Evolutionary conservation across 2,329 filamentous ascomycete genomes (phyloP).

Genomic region (Microdochium bolleyi): DNA sequence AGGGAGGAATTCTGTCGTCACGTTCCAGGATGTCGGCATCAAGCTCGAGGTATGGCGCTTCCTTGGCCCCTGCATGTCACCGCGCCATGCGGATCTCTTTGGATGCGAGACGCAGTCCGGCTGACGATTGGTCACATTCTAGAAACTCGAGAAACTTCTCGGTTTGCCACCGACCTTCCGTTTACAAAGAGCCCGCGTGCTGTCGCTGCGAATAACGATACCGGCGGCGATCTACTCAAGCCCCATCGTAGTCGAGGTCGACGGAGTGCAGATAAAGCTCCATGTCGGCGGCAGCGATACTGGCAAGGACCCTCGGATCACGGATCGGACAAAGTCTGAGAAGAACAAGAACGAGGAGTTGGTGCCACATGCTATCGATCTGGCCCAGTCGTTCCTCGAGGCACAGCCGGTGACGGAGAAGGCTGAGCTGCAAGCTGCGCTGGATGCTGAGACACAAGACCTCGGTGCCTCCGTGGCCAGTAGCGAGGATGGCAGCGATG

Average conservation of each 20-base stretch:
- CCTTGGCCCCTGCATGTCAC: not conserved
- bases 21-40: slow-evolving; percentile 80
- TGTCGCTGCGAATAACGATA: slow-evolving; percentile 71
- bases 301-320: slow-evolving; percentile 8
- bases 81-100: no score
- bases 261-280: slow-evolving; percentile 69
- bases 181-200: slow-evolving; percentile 66
- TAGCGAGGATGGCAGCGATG: slow-evolving; percentile 56
- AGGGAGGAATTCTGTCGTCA: slow-evolving; percentile 74
- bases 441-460: slow-evolving; percentile 55
- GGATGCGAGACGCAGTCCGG: slow-evolving; percentile 1
- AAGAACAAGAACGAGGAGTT: slow-evolving; percentile 21
- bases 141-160: slow-evolving; percentile 74
- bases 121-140: slow-evolving; percentile 1
- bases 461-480: slow-evolving; percentile 51
- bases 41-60: slow-evolving; percentile 57
- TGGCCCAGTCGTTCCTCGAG: slow-evolving; percentile 73
- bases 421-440: slow-evolving; percentile 58
- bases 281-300: slow-evolving; percentile 38
- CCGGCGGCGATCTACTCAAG: slow-evolving; percentile 84
- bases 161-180: slow-evolving; percentile 66
- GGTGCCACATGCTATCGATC: slow-evolving; percentile 62
- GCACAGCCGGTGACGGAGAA: slow-evolving; percentile 60
- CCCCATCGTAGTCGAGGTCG: slow-evolving; percentile 72
- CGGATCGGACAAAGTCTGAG: slow-evolving; percentile 16